Percentiles rank a stretch among this genome's conserved stretches.
These are phyloP conservation scores for Taiwanofungus camphoratus DNA, from an alignment of 1,284 basidiomycete genomes.

Conservation along the genomic window DNA sequence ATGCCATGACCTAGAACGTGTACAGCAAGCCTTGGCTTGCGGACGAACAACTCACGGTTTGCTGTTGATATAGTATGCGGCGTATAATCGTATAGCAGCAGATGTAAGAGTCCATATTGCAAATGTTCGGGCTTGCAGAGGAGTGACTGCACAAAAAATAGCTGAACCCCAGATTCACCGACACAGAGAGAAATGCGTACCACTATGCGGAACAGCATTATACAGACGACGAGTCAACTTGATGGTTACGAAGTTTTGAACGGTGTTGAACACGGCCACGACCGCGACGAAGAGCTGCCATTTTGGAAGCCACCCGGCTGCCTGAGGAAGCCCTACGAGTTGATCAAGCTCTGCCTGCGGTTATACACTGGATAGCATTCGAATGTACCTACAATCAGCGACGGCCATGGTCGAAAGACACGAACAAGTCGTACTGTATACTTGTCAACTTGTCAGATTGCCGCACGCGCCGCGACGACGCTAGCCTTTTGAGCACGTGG, in stretches of 20 bases:
- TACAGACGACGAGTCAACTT: slow-evolving; percentile 79
- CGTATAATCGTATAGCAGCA: slow-evolving; percentile 75
- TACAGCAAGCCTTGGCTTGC: too few species aligned
- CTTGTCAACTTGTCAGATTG: not conserved
- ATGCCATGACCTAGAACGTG: not conserved
- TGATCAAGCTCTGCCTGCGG: not conserved
- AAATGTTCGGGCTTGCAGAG: slow-evolving; percentile 83
- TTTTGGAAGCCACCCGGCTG: slow-evolving; percentile 69
- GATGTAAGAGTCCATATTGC: slow-evolving; percentile 85
- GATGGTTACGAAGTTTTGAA: slow-evolving; percentile 77
- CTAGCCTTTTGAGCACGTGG: not conserved
- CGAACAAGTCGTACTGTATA: not conserved
- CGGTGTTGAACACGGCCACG: slow-evolving; percentile 77
- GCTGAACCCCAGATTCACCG: not conserved
- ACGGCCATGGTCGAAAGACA: slow-evolving; percentile 2
- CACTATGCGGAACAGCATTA: slow-evolving; percentile 41
- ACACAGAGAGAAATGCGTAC: not conserved
- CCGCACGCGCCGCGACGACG: not conserved
- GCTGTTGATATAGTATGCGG: slow-evolving; percentile 81
- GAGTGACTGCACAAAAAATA: slow-evolving; percentile 54
- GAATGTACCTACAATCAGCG: slow-evolving; percentile 1
- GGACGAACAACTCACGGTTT: slow-evolving; percentile 62
- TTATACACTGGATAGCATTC: not conserved
- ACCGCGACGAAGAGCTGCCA: slow-evolving; percentile 82
- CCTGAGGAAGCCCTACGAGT: slow-evolving; percentile 42